Evolutionary conservation across 805 yeast genomes (phyloP), one percentile per base, ranked within the genome.

Genomic region (Wickerhamiella australiensis): DNA sequence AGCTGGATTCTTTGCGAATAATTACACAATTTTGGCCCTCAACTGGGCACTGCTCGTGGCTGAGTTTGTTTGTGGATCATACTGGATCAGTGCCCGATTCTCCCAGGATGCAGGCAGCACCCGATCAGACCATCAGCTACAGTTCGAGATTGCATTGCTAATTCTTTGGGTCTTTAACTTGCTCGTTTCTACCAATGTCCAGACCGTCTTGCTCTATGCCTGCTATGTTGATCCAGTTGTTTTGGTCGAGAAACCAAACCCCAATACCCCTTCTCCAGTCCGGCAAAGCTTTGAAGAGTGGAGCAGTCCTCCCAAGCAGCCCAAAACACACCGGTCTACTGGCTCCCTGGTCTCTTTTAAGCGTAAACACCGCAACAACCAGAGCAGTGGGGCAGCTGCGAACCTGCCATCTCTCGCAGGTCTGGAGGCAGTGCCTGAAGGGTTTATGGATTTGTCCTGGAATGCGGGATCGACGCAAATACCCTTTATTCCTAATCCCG

Each of bases 381-480:
- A 48, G 26, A 26, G 22, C 12, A 42, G 40, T 23, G 27, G 36
- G 3, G 35, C 50, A 1, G 37, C 44, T 5, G 38, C 45, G 2
- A 15, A 5, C 15, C 20, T 38, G 18, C 48, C 49, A 25, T 40
- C 51, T 3, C 47, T 52, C 9, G 44, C 44, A 9, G 55, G 55
- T 6, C 48, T 52, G 9, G 54, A 49, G 13, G 55, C 53, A 5
- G 50, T 52, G 20, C 55, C 55, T 15, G 53, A 52, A 21, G 55
- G 55, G 2, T 47, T 47, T 26, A 15, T 41, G 11, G 54, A 47
- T 15, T 6, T 41, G 23, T 47, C 43, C 26, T 47, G 53, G 52
- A 52, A 52, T 36, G 41, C 31, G 26, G 25, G 46, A 35, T 25
- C 41, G 12, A 40, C 31, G 15, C 26, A 20, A 20, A 26, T 17